Evolutionary conservation across 768 basidiomycete species (phyloP).

Genomic region (Crucibulum laeve): DNA sequence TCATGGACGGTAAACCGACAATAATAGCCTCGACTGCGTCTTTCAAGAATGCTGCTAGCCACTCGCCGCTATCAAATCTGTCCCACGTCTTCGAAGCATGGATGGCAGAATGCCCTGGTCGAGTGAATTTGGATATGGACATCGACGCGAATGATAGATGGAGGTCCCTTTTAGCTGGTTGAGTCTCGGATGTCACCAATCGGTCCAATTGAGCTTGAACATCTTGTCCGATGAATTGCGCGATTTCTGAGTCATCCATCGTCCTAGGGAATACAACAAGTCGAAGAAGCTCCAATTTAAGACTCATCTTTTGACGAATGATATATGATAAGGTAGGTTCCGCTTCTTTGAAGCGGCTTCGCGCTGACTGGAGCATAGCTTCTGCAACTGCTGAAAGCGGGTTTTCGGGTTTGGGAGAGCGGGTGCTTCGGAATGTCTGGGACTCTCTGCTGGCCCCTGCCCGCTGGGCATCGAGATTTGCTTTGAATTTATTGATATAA

Average conservation of each 20-base stretch:
- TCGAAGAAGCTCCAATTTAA: constrained; percentile 60
- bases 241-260: constrained; percentile 74
- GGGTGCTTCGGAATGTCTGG: constrained; percentile 67
- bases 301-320: constrained; percentile 71
- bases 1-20: constrained; percentile 78
- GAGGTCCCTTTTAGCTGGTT: constrained; percentile 58
- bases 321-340: constrained; percentile 55
- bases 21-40: constrained; percentile 68
- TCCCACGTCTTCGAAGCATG: constrained; percentile 19
- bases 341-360: constrained; percentile 64
- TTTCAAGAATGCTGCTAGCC: constrained; percentile 59
- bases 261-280: constrained; percentile 76
- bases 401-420: constrained; percentile 71
- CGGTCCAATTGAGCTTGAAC: constrained; percentile 72
- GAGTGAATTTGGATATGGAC: constrained; percentile 70
- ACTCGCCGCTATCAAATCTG: constrained; percentile 39
- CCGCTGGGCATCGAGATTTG: constrained; percentile 67
- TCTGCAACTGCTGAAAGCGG: constrained; percentile 83
- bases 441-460: constrained; percentile 79
- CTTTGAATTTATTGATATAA: constrained; percentile 70
- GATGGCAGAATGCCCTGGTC: constrained; percentile 46
- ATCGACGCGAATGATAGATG: constrained; percentile 73
- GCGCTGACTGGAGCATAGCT: constrained; percentile 75
- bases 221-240: constrained; percentile 64
- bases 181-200: constrained; percentile 43